These are phyloP conservation scores for Macrophomina tecta DNA, from an alignment of 2,329 filamentous ascomycete species.

Conservation along the genomic window DNA sequence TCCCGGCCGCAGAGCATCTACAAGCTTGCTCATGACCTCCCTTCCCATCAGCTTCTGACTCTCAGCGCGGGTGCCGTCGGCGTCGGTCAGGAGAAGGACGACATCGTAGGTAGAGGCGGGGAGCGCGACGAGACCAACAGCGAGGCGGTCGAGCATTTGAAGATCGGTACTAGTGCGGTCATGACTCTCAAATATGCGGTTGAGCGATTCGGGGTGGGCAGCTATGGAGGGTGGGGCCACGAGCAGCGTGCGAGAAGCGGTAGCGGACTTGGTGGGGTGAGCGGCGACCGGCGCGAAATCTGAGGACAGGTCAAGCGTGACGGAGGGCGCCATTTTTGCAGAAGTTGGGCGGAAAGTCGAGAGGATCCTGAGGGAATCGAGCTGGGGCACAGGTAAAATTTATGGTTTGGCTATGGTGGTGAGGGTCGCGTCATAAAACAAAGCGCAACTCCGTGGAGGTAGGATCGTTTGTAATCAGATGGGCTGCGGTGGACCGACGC, in stretches of 20 bases:
- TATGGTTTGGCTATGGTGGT: conserved; percentile 8
- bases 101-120: conserved; percentile 80
- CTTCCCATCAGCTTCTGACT: conserved; percentile 69
- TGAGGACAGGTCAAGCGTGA: conserved; percentile 46
- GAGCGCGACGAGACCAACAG: conserved; percentile 78
- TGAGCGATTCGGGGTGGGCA: conserved; percentile 79
- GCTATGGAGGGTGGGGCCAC: conserved; percentile 91
- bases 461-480: conserved; percentile 24
- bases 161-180: conserved; percentile 82
- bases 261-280: conserved; percentile 31
- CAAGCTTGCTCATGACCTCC: conserved; percentile 71
- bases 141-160: conserved; percentile 96
- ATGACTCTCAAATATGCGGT: conserved; percentile 71
- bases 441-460: conserved; percentile 9
- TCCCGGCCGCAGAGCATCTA: conserved; percentile 72
- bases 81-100: conserved; percentile 82
- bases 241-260: conserved; percentile 69
- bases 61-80: conserved; percentile 70
- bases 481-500: conserved; percentile 21
- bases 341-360: background rate
- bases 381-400: background rate
- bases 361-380: background rate
- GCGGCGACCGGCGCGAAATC: conserved; percentile 40
- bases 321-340: conserved; percentile 45
- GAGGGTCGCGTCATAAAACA: conserved; percentile 20